These are phyloP conservation scores for Prototheca wickerhamii DNA, from an alignment of 163 green algal species.

Conservation along the genomic window DNA sequence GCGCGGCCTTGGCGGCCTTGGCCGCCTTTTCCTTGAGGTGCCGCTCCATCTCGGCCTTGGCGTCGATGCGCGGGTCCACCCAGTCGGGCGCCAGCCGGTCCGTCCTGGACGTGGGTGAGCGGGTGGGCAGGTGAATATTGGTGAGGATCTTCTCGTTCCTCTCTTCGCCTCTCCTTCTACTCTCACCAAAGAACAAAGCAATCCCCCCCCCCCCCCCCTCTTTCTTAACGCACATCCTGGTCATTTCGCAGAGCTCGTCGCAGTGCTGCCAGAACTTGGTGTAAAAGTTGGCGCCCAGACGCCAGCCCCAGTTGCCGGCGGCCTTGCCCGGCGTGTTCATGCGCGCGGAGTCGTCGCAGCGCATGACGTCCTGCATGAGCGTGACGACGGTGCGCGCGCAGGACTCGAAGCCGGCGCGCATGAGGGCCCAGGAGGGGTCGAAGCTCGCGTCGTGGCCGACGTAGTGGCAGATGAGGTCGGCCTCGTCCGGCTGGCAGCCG, in stretches of 20 bases:
- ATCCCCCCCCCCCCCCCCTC: too few relatives aligned
- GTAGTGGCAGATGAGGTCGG: slow-evolving; percentile 39
- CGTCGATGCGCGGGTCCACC: too few relatives aligned
- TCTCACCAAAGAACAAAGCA: too few relatives aligned
- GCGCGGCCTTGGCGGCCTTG: neutral
- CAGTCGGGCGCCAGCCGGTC: too few relatives aligned
- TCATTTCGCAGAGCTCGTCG: slow-evolving; percentile 7
- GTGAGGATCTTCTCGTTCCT: too few relatives aligned
- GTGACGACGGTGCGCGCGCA: slow-evolving; percentile 33
- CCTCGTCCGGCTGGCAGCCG: slow-evolving; percentile 48
- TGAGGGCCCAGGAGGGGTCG: slow-evolving; percentile 82
- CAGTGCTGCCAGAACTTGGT: slow-evolving; percentile 3
- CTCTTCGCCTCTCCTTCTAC: neutral
- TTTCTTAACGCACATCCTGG: neutral
- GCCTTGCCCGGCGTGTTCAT: slow-evolving; percentile 94
- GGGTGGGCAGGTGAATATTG: too few relatives aligned
- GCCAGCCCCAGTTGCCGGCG: slow-evolving; percentile 88
- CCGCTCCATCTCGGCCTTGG: too few relatives aligned
- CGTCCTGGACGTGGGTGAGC: too few relatives aligned
- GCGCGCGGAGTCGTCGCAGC: slow-evolving; percentile 80
- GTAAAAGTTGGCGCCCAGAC: slow-evolving; percentile 65
- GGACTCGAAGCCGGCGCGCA: slow-evolving; percentile 58
- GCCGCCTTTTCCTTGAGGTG: too few relatives aligned
- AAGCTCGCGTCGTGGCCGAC: slow-evolving; percentile 8
- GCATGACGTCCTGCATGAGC: slow-evolving; percentile 86